Percentiles rank a stretch among this genome's conserved stretches.
Conservation (phyloP, 1,139 yeast genomes). For the Magnusiomyces ingens region DNA sequence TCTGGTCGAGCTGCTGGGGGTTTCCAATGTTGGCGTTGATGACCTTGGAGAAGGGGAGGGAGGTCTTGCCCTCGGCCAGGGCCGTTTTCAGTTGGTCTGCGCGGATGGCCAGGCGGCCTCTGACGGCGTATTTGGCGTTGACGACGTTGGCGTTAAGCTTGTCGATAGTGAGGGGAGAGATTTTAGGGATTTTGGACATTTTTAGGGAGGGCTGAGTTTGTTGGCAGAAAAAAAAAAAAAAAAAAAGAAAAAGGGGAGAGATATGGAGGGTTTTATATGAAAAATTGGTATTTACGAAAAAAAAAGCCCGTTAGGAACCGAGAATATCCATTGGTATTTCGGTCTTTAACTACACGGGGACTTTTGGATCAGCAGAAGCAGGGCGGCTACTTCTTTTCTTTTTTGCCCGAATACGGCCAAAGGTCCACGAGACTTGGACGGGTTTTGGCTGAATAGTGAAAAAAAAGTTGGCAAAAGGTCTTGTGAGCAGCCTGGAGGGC, state of each 20-base stretch:
- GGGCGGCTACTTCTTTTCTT: too few relatives aligned
- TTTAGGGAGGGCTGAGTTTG: background rate
- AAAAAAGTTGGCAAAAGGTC: too few relatives aligned
- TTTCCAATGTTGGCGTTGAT: constrained; percentile 93
- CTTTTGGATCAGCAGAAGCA: too few relatives aligned
- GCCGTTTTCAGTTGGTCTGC: constrained; percentile 75
- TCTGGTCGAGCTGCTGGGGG: constrained; percentile 92
- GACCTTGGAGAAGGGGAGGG: constrained; percentile 69
- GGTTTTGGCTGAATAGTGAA: too few relatives aligned
- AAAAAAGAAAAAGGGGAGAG: background rate
- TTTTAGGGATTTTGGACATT: background rate
- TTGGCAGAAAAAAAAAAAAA: background rate
- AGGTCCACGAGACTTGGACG: too few relatives aligned
- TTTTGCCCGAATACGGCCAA: too few relatives aligned
- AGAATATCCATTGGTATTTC: too few relatives aligned
- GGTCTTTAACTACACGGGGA: too few relatives aligned
- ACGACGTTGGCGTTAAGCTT: constrained; percentile 71
- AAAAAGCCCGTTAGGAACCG: too few relatives aligned
- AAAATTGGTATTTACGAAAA: too few relatives aligned
- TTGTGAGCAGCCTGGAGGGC: too few relatives aligned
- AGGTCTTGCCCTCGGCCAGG: constrained; percentile 45
- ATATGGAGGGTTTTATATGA: background rate
- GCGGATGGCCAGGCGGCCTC: constrained; percentile 87
- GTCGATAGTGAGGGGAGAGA: constrained; percentile 25
- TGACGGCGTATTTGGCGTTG: constrained; percentile 88